A percentile compares a stretch with the other conserved stretches of the same genome.
phyloP scores from a whole-genome alignment of 169 alveolate species.

The Theileria orientalis region DNA sequence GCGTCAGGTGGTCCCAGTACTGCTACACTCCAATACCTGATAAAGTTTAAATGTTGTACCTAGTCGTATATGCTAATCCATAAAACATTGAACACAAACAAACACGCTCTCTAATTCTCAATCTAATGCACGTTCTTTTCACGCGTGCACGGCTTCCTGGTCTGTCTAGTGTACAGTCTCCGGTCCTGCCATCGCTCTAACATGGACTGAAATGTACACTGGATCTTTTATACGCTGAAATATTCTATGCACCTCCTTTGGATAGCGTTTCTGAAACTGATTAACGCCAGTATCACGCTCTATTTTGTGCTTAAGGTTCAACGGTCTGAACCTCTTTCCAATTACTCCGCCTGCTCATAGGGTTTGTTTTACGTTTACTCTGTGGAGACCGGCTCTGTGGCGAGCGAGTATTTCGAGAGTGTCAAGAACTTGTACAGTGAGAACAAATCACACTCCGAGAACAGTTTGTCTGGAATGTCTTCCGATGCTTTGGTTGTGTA shows the following conservation, averaged over 20 bases:
- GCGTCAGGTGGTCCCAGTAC: conserved; percentile 85
- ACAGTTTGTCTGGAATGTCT: neutral
- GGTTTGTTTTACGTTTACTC: neutral
- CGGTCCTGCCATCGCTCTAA: too few relatives aligned
- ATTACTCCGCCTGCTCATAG: neutral
- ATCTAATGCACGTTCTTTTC: too few relatives aligned
- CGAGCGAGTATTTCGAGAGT: neutral
- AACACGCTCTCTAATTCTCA: neutral
- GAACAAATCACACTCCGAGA: neutral
- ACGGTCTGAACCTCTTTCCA: neutral
- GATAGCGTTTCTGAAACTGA: too few relatives aligned
- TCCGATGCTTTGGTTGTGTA: neutral
- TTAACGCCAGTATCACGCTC: too few relatives aligned
- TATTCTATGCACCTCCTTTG: too few relatives aligned
- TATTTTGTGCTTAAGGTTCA: too few relatives aligned
- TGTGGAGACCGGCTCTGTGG: neutral
- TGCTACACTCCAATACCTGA: conserved; percentile 58
- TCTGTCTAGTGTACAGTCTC: too few relatives aligned
- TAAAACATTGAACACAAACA: neutral
- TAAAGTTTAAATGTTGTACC: conserved; percentile 38
- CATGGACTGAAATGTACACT: too few relatives aligned
- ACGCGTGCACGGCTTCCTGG: too few relatives aligned
- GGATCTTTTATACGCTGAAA: too few relatives aligned
- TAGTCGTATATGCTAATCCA: neutral
- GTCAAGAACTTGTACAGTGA: neutral